Conservation (phyloP, 805 yeast genomes). For the Metschnikowia lochheadii region DNA sequence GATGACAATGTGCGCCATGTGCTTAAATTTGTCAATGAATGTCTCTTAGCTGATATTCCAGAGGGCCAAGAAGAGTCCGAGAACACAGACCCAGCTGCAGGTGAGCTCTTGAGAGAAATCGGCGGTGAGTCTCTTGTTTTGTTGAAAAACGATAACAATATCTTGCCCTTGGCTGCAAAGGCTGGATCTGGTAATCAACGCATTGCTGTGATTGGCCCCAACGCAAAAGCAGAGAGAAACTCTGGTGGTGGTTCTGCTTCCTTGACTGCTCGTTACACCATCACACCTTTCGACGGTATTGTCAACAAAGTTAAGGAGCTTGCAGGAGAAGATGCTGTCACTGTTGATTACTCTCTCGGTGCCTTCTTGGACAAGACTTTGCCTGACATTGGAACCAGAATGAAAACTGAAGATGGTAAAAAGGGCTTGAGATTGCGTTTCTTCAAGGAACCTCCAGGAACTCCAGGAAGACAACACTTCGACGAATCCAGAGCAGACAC, state of each 20-base stretch:
- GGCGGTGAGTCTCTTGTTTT: slow-evolving; percentile 49
- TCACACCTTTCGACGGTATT: slow-evolving; percentile 49
- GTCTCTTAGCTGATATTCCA: slow-evolving; percentile 39
- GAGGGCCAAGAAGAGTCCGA: slow-evolving; percentile 28
- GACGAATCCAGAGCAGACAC: slow-evolving; percentile 20
- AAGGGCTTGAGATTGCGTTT: slow-evolving; percentile 25
- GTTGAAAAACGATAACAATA: slow-evolving; percentile 47
- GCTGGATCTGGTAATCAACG: slow-evolving; percentile 25
- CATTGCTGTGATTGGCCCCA: slow-evolving; percentile 58
- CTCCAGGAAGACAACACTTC: slow-evolving; percentile 21
- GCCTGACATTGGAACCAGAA: slow-evolving; percentile 27
- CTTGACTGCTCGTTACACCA: slow-evolving; percentile 45
- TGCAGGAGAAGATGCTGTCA: slow-evolving; percentile 18
- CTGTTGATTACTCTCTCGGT: slow-evolving; percentile 28
- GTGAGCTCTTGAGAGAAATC: slow-evolving; percentile 9
- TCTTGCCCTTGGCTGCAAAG: slow-evolving; percentile 41
- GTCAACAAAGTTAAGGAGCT: slow-evolving; percentile 20
- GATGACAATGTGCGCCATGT: slow-evolving; percentile 48
- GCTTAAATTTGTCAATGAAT: slow-evolving; percentile 44
- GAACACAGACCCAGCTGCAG: slow-evolving; percentile 14
- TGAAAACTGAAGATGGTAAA: slow-evolving; percentile 22
- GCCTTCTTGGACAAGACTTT: slow-evolving; percentile 28
- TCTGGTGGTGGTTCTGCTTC: slow-evolving; percentile 70
- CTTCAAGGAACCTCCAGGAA: slow-evolving; percentile 26
- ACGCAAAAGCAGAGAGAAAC: slow-evolving; percentile 45